A percentile compares a stretch with the other conserved stretches of the same genome.
Conservation (phyloP, 2,329 filamentous ascomycete genomes). For the Aspergillus fructus region DNA sequence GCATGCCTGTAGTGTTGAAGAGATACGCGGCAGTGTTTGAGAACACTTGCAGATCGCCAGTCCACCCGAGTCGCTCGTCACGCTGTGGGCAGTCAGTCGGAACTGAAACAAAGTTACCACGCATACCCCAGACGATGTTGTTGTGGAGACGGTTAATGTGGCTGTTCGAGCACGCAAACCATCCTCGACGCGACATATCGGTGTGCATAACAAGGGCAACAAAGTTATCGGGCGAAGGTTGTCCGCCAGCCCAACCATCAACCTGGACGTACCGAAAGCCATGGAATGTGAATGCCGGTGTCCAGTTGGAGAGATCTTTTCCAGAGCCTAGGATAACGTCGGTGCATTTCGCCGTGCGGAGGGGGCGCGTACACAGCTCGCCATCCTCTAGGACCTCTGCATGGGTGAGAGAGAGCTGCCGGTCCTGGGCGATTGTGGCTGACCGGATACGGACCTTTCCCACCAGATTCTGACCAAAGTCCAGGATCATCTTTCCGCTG, state of each 20-base stretch:
- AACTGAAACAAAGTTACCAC: conserved; percentile 58
- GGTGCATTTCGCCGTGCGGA: neutral
- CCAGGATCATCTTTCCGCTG: neutral
- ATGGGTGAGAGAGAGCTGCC: neutral
- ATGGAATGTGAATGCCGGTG: neutral
- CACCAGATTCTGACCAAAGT: conserved; percentile 7
- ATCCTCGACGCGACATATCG: conserved; percentile 53
- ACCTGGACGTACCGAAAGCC: conserved; percentile 7
- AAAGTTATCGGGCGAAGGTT: conserved; percentile 20
- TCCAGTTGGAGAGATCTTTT: neutral
- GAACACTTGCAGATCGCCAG: conserved; percentile 53
- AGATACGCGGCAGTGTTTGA: conserved; percentile 53
- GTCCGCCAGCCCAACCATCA: neutral
- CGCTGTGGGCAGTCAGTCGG: conserved; percentile 60
- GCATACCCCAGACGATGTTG: conserved; percentile 59
- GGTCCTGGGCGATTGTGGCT: neutral
- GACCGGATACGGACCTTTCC: neutral
- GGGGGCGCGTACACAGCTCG: neutral
- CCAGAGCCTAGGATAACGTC: neutral
- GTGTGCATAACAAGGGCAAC: conserved; percentile 50
- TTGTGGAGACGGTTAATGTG: conserved; percentile 55
- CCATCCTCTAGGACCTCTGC: conserved; percentile 3
- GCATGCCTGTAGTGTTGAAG: conserved; percentile 54
- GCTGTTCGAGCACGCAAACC: conserved; percentile 53
- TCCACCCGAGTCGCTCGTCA: conserved; percentile 57